phyloP scores from a whole-genome alignment of 1,284 basidiomycete species.

The Fomitopsis palustris region DNA sequence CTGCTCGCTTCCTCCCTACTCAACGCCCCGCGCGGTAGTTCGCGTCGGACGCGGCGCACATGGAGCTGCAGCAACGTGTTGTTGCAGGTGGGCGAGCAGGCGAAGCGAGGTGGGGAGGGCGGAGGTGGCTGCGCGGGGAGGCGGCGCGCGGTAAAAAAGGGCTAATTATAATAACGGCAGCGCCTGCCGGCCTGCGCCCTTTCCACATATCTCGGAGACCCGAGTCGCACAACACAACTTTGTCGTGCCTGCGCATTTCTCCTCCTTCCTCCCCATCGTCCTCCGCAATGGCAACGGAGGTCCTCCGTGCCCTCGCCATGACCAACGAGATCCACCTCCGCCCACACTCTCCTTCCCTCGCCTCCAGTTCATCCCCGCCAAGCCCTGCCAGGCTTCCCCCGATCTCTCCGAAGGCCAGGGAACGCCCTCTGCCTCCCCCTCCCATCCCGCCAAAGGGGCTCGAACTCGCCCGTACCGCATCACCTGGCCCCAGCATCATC shows the following conservation, averaged over 20 bases:
- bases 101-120: neutral
- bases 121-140: neutral
- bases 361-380: neutral
- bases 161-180: neutral
- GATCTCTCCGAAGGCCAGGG: neutral
- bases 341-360: neutral
- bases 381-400: neutral
- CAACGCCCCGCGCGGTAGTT: neutral
- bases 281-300: conserved; percentile 5
- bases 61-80: neutral
- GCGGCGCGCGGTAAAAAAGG: neutral
- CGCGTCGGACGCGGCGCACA: neutral
- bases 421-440: neutral
- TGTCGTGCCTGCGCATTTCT: neutral
- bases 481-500: neutral
- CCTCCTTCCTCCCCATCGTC: neutral
- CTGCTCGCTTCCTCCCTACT: neutral
- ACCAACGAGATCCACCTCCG: neutral
- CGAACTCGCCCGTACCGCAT: neutral
- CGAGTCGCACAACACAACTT: neutral
- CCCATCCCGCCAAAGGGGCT: neutral
- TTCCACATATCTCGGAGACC: neutral
- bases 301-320: conserved; percentile 1
- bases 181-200: neutral
- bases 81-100: neutral